These are phyloP conservation scores for Lagerstroemia speciosa DNA, from an alignment of 345 rosid species.

Conservation along the genomic window DNA sequence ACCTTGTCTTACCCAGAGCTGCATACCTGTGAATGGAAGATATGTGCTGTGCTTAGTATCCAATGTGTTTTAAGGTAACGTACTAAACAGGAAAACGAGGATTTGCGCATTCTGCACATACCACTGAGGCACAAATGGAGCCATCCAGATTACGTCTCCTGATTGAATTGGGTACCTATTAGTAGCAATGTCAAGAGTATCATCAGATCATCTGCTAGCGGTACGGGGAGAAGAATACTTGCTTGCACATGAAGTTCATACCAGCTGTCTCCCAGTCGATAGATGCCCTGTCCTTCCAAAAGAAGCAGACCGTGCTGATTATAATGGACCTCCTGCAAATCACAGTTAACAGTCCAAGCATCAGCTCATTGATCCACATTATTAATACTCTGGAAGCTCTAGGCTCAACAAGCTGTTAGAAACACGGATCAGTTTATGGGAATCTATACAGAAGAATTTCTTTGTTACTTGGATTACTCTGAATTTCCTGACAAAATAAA, in stretches of 20 bases:
- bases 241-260: conserved; percentile 10
- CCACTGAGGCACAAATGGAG: conserved; percentile 97
- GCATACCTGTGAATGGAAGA: conserved; percentile 50
- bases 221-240: not conserved
- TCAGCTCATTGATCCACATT: not conserved
- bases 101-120: conserved; percentile 24
- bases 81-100: not conserved
- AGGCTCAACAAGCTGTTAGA: not conserved
- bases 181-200: not conserved
- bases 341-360: not conserved
- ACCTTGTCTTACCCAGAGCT: conserved; percentile 62
- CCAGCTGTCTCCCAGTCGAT: conserved; percentile 89
- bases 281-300: conserved; percentile 87
- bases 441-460: not conserved
- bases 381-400: not conserved
- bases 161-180: conserved; percentile 88
- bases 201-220: not conserved
- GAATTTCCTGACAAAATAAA: not conserved
- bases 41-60: conserved; percentile 4
- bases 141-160: conserved; percentile 98
- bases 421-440: not conserved
- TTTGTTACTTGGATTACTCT: not conserved
- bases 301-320: conserved; percentile 92
- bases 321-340: conserved; percentile 77
- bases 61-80: conserved; percentile 2